These are phyloP conservation scores for Sugiyamaella boreocaroliniensis DNA, from an alignment of 805 yeast genomes.

Conservation along the genomic window DNA sequence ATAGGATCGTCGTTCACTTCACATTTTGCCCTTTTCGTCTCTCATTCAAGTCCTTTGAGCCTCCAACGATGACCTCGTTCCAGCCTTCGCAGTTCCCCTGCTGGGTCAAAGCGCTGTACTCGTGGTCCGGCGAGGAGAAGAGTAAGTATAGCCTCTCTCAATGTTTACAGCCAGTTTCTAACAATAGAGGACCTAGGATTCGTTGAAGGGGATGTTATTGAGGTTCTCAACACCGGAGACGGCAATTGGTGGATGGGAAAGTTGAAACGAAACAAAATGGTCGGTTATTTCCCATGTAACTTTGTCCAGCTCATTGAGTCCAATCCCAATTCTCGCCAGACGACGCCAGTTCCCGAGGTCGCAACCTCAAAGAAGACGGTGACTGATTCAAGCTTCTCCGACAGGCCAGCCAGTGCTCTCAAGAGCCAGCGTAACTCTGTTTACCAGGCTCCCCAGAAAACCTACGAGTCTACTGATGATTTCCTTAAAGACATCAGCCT, in stretches of 20 bases:
- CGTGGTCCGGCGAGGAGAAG: conserved; percentile 90
- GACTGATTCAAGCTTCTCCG: too few relatives aligned
- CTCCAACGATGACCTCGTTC: conserved; percentile 18
- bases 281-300: conserved; percentile 83
- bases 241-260: conserved; percentile 92
- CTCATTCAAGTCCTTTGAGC: too few relatives aligned
- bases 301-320: conserved; percentile 50
- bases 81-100: conserved; percentile 45
- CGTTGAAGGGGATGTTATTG: conserved; percentile 87
- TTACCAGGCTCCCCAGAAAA: not conserved
- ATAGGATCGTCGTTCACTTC: not conserved
- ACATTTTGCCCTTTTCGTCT: not conserved
- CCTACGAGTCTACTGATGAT: conserved; percentile 23
- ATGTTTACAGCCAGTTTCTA: not conserved
- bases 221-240: conserved; percentile 71
- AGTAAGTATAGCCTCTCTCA: conserved; percentile 31
- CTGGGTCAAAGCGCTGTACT: conserved; percentile 71
- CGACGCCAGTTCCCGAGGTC: not conserved
- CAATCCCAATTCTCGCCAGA: not conserved
- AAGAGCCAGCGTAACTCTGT: not conserved
- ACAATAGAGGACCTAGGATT: conserved; percentile 67
- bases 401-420: not conserved
- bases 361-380: too few relatives aligned
- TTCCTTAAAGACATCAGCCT: conserved; percentile 23
- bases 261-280: conserved; percentile 68